phyloP scores from a whole-genome alignment of 2,329 filamentous ascomycete species.

The Thielaviopsis ethacetica region DNA sequence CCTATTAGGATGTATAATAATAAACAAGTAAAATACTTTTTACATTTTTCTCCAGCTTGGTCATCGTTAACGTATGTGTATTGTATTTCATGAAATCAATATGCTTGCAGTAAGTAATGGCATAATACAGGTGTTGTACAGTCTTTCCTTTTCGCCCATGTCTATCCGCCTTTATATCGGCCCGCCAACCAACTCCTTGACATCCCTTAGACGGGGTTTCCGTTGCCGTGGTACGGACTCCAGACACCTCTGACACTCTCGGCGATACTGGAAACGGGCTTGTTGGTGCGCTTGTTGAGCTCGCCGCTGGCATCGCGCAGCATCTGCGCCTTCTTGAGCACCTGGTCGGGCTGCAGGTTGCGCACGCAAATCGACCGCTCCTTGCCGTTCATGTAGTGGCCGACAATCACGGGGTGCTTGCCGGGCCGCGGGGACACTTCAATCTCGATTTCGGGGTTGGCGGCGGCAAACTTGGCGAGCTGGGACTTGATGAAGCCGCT shows the following conservation, averaged over 20 bases:
- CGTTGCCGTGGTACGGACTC: slow-evolving; percentile 52
- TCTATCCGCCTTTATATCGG: background rate
- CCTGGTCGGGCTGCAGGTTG: slow-evolving; percentile 66
- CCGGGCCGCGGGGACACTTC: slow-evolving; percentile 77
- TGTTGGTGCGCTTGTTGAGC: slow-evolving; percentile 47
- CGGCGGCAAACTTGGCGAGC: slow-evolving; percentile 60
- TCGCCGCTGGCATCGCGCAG: slow-evolving; percentile 61
- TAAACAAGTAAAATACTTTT: slow-evolving; percentile 10
- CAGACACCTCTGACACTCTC: slow-evolving; percentile 53
- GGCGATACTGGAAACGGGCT: slow-evolving; percentile 47
- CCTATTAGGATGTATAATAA: slow-evolving; percentile 13
- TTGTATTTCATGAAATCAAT: background rate
- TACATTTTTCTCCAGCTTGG: too few species aligned
- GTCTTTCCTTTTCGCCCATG: background rate
- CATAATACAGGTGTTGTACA: background rate
- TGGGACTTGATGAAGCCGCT: slow-evolving; percentile 68
- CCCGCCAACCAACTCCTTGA: too few species aligned
- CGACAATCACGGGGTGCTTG: slow-evolving; percentile 76
- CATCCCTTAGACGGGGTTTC: slow-evolving; percentile 30
- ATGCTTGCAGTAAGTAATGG: background rate
- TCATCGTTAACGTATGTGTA: too few species aligned
- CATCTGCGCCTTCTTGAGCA: slow-evolving; percentile 62
- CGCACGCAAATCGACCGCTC: slow-evolving; percentile 76
- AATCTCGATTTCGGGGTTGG: slow-evolving; percentile 82
- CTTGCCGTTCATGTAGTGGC: slow-evolving; percentile 82